Evolutionary conservation across 768 basidiomycete species (phyloP).

Genomic region (Macrolepiota albuminosa): DNA sequence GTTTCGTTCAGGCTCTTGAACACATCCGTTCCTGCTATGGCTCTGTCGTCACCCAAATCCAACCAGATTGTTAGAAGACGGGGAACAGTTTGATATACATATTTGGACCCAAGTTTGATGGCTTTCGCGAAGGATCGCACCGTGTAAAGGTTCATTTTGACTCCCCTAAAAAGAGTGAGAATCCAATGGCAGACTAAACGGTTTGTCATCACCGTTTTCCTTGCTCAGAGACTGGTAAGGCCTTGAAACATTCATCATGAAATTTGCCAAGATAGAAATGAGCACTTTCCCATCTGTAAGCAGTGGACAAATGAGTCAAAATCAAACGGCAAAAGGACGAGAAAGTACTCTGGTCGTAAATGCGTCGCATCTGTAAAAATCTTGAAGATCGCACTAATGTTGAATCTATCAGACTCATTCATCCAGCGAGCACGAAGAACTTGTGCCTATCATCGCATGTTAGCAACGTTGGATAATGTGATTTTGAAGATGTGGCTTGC

Average conservation of each 20-base stretch:
- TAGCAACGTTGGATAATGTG: background rate
- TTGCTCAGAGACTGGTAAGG: slow-evolving; percentile 41
- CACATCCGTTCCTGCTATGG: slow-evolving; percentile 24
- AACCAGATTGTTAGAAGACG: slow-evolving; percentile 93
- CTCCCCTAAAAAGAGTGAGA: slow-evolving; percentile 35
- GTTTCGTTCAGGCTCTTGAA: slow-evolving; percentile 55
- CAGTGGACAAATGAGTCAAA: slow-evolving; percentile 2
- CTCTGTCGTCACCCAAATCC: slow-evolving; percentile 70
- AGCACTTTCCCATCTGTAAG: slow-evolving; percentile 72
- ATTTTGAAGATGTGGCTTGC: slow-evolving; percentile 27
- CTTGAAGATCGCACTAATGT: slow-evolving; percentile 53
- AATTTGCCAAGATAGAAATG: slow-evolving; percentile 86
- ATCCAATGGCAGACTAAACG: background rate
- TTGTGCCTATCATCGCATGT: slow-evolving; percentile 47
- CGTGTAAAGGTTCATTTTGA: slow-evolving; percentile 62
- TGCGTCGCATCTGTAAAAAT: slow-evolving; percentile 50
- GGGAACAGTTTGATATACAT: slow-evolving; percentile 92
- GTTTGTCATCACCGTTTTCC: slow-evolving; percentile 31
- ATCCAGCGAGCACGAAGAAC: slow-evolving; percentile 89
- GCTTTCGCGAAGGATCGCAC: slow-evolving; percentile 66
- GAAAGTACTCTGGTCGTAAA: slow-evolving; percentile 46
- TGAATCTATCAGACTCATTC: slow-evolving; percentile 83
- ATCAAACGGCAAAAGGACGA: background rate
- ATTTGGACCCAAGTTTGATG: slow-evolving; percentile 84
- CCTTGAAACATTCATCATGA: slow-evolving; percentile 74